phyloP scores from a whole-genome alignment of 768 basidiomycete species.

The Rhodotorula babjevae region DNA sequence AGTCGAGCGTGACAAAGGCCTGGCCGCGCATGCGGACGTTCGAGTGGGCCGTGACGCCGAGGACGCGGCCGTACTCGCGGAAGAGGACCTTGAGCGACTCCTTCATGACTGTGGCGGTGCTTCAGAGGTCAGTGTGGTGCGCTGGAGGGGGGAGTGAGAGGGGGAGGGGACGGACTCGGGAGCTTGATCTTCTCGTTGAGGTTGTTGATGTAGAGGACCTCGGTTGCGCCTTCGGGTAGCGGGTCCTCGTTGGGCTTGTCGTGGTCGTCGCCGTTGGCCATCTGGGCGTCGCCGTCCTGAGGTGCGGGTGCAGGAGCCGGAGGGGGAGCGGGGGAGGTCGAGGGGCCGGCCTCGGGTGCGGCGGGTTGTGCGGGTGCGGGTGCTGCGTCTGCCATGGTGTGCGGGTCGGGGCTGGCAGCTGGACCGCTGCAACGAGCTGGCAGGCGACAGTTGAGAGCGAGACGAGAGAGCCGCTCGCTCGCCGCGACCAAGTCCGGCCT shows the following conservation, averaged over 20 bases:
- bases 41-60: constrained; percentile 90
- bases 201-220: constrained; percentile 50
- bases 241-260: neutral
- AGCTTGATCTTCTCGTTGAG: constrained; percentile 51
- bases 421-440: neutral
- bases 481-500: too few relatives aligned
- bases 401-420: neutral
- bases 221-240: constrained; percentile 19
- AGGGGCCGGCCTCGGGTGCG: neutral
- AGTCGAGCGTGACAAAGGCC: constrained; percentile 89
- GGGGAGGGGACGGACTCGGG: constrained; percentile 43
- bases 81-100: constrained; percentile 80
- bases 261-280: constrained; percentile 2
- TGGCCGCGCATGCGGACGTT: constrained; percentile 98
- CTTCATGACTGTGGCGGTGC: constrained; percentile 64
- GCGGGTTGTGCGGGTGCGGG: neutral
- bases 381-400: constrained; percentile 4
- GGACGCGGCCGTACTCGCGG: constrained; percentile 84
- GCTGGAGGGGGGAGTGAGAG: neutral
- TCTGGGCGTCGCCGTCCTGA: constrained; percentile 9
- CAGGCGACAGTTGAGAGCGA: neutral
- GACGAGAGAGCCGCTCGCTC: too few relatives aligned
- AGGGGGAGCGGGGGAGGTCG: constrained; percentile 1
- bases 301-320: neutral
- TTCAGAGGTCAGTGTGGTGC: neutral